Conservation (phyloP, 2,329 filamentous ascomycete species). For the Colletotrichum tanaceti region DNA sequence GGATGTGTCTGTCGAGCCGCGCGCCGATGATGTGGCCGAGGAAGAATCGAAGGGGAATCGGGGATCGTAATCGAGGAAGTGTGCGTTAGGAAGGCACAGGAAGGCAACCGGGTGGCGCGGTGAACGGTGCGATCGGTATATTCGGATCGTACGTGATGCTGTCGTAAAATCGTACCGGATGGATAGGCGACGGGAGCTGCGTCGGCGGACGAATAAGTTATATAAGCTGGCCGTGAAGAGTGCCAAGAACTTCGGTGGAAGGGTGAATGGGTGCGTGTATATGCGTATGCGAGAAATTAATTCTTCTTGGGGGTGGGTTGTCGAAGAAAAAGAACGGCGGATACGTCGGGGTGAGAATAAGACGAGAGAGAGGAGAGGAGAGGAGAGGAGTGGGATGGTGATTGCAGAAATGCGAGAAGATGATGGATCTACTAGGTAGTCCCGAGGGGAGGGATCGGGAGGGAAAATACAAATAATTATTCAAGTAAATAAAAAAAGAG, state of each 20-base stretch:
- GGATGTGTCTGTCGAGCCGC: neutral
- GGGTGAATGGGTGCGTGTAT: constrained; percentile 15
- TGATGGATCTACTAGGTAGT: neutral
- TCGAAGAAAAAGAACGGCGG: neutral
- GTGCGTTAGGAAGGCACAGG: neutral
- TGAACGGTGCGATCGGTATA: constrained; percentile 20
- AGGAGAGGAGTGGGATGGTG: constrained; percentile 1
- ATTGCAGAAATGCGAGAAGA: constrained; percentile 16
- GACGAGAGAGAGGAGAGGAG: neutral
- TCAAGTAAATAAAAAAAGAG: neutral
- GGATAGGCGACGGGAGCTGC: constrained; percentile 10
- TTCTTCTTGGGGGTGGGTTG: constrained; percentile 15
- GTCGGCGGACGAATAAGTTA: constrained; percentile 20
- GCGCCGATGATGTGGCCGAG: neutral
- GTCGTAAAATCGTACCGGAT: constrained; percentile 31
- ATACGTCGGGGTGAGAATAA: constrained; percentile 8
- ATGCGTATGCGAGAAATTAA: constrained; percentile 20
- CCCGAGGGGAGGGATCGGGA: neutral
- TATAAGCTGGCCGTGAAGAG: neutral
- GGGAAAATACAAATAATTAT: neutral
- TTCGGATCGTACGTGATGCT: constrained; percentile 21
- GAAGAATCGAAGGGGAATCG: neutral
- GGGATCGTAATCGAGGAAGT: neutral
- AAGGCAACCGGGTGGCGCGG: constrained; percentile 5
- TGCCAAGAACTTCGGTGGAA: neutral